A percentile compares a stretch with the other conserved stretches of the same genome.
Evolutionary conservation across 495 filamentous ascomycete genomes (phyloP).

Genomic region (Penicillium mononematosum): DNA sequence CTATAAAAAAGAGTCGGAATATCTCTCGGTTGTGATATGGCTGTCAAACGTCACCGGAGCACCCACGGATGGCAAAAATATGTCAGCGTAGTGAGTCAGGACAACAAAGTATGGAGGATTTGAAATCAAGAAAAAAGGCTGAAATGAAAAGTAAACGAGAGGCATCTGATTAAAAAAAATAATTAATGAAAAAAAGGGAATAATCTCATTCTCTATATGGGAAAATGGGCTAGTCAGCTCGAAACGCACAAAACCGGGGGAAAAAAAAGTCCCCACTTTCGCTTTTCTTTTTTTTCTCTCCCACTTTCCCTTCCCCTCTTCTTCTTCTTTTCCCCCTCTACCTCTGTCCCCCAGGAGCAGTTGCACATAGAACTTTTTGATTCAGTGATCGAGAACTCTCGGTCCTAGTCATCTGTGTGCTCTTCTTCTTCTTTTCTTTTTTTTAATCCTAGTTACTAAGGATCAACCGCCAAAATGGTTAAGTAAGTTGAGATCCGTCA

Average conservation of each 20-base stretch:
- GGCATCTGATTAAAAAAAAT: background rate
- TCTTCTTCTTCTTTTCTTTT: slow-evolving; percentile 30
- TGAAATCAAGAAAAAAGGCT: slow-evolving; percentile 13
- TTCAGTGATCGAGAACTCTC: slow-evolving; percentile 50
- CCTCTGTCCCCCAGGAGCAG: slow-evolving; percentile 42
- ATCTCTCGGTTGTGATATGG: background rate
- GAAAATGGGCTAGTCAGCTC: slow-evolving; percentile 3
- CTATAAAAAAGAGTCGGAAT: background rate
- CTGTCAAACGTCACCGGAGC: slow-evolving; percentile 9
- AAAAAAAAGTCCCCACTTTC: slow-evolving; percentile 40
- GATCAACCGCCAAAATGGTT: slow-evolving; percentile 92
- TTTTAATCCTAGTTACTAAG: slow-evolving; percentile 38
- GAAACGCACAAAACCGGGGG: slow-evolving; percentile 31
- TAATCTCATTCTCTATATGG: background rate
- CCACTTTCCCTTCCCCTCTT: slow-evolving; percentile 31
- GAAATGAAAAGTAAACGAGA: background rate
- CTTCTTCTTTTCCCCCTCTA: slow-evolving; percentile 29
- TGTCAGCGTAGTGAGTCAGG: slow-evolving; percentile 3
- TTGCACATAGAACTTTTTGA: slow-evolving; percentile 45
- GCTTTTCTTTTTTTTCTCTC: slow-evolving; percentile 37
- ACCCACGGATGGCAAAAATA: slow-evolving; percentile 2
- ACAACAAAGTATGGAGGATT: background rate
- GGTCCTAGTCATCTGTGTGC: slow-evolving; percentile 49
- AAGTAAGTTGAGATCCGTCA: slow-evolving; percentile 72
- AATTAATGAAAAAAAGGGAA: background rate